Percentiles rank a stretch among this genome's conserved stretches.
phyloP scores from a whole-genome alignment of 176 grass and related monocot species.

The Avena atlantica region DNA sequence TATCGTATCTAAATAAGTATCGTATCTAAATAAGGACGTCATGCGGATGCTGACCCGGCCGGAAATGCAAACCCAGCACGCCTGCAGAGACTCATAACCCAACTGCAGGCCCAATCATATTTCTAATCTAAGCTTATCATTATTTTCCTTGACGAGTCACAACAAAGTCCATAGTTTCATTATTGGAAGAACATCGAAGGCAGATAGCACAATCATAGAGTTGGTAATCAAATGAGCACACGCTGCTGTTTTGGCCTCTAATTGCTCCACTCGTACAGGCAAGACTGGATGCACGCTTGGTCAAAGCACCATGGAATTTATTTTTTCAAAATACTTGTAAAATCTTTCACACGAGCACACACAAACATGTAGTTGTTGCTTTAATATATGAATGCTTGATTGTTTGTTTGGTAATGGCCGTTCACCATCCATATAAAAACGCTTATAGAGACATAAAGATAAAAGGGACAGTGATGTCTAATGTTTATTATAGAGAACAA shows the following conservation, averaged over 20 bases:
- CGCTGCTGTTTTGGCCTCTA: slow-evolving; percentile 1
- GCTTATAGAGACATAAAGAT: slow-evolving; percentile 46
- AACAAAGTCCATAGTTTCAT: slow-evolving; percentile 15
- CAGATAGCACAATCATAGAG: slow-evolving; percentile 41
- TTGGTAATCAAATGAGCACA: slow-evolving; percentile 48
- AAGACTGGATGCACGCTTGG: neutral
- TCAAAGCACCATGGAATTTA: slow-evolving; percentile 38
- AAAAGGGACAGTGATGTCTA: slow-evolving; percentile 66
- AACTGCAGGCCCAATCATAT: slow-evolving; percentile 29
- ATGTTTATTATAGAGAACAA: slow-evolving; percentile 70
- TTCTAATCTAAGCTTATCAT: slow-evolving; percentile 6
- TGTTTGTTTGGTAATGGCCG: slow-evolving; percentile 22
- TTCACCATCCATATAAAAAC: slow-evolving; percentile 43
- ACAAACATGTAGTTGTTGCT: neutral
- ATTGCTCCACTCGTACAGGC: slow-evolving; percentile 14
- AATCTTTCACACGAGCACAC: slow-evolving; percentile 15
- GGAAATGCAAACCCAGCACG: slow-evolving; percentile 8
- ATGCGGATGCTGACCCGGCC: neutral
- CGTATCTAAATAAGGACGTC: neutral
- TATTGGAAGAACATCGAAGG: slow-evolving; percentile 26
- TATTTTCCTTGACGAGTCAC: neutral
- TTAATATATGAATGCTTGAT: slow-evolving; percentile 8
- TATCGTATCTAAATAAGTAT: neutral
- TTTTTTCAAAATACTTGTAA: slow-evolving; percentile 3
- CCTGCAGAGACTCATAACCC: neutral